phyloP scores from a whole-genome alignment of 2,329 filamentous ascomycete species.

The Phaeosphaeriaceae sp. region DNA sequence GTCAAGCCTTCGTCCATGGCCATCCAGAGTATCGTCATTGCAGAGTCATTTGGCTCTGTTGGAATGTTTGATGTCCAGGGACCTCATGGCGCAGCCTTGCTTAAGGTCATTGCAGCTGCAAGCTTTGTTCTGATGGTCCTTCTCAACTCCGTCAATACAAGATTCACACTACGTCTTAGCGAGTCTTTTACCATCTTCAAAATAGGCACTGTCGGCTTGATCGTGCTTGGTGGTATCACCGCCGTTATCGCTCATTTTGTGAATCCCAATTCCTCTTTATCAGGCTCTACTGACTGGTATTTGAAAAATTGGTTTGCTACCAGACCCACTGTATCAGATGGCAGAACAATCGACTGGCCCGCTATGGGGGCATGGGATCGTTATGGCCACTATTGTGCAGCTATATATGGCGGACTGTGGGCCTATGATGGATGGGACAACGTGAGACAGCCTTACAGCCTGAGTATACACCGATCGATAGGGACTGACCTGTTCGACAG shows the following conservation, averaged over 20 bases:
- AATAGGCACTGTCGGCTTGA: slow-evolving; percentile 38
- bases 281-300: slow-evolving; percentile 45
- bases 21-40: slow-evolving; percentile 69
- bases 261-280: slow-evolving; percentile 35
- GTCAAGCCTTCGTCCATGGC: slow-evolving; percentile 70
- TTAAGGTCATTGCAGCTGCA: slow-evolving; percentile 48
- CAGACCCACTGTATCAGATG: slow-evolving; percentile 59
- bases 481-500: slow-evolving; percentile 16
- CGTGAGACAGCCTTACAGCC: no score
- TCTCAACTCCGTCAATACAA: slow-evolving; percentile 55
- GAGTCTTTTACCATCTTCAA: slow-evolving; percentile 53
- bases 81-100: slow-evolving; percentile 22
- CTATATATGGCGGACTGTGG: slow-evolving; percentile 69
- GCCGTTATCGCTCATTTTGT: slow-evolving; percentile 40
- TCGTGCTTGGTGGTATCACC: slow-evolving; percentile 39
- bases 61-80: slow-evolving; percentile 38
- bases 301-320: slow-evolving; percentile 63
- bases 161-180: slow-evolving; percentile 48
- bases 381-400: slow-evolving; percentile 66
- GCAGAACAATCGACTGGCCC: slow-evolving; percentile 40
- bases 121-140: slow-evolving; percentile 50
- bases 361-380: slow-evolving; percentile 63
- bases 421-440: slow-evolving; percentile 73
- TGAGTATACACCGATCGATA: no score
- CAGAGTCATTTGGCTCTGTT: slow-evolving; percentile 57